A percentile compares a stretch with the other conserved stretches of the same genome.
phyloP scores from a whole-genome alignment of 345 rosid genomes.

The Theobroma cacao region DNA sequence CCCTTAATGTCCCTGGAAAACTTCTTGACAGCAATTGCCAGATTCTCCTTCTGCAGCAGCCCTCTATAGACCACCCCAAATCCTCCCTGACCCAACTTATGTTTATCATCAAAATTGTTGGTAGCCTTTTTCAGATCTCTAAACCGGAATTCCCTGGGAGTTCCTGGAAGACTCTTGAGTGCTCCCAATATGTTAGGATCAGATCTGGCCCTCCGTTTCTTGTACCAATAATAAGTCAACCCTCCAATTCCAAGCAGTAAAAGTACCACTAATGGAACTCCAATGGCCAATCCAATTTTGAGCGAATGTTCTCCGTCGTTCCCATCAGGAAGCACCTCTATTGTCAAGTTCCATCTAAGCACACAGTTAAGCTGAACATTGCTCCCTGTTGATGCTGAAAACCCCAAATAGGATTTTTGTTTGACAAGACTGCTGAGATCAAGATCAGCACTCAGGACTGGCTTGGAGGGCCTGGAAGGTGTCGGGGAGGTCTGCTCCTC shows the following conservation, averaged over 20 bases:
- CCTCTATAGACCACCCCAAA: slow-evolving; percentile 56
- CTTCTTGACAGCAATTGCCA: slow-evolving; percentile 51
- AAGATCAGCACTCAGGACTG: slow-evolving; percentile 30
- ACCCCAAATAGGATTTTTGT: slow-evolving; percentile 47
- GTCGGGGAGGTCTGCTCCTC: not conserved
- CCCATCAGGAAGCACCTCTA: slow-evolving; percentile 29
- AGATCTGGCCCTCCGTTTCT: slow-evolving; percentile 20
- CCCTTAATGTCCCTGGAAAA: slow-evolving; percentile 43
- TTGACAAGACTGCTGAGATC: slow-evolving; percentile 36
- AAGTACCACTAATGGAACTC: slow-evolving; percentile 17
- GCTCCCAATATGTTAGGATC: slow-evolving; percentile 41
- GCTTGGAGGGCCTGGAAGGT: slow-evolving; percentile 24
- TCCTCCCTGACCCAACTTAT: slow-evolving; percentile 58
- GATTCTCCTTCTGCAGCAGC: slow-evolving; percentile 36
- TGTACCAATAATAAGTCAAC: slow-evolving; percentile 14
- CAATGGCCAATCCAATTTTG: slow-evolving; percentile 30
- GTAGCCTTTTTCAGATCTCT: slow-evolving; percentile 59
- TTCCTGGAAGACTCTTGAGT: slow-evolving; percentile 47
- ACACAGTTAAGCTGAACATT: slow-evolving; percentile 44
- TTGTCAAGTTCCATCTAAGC: slow-evolving; percentile 52
- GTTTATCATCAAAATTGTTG: slow-evolving; percentile 47
- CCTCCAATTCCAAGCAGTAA: slow-evolving; percentile 9
- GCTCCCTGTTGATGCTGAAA: slow-evolving; percentile 53
- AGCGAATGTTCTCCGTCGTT: not conserved
- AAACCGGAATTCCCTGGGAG: slow-evolving; percentile 47